A percentile compares a stretch with the other conserved stretches of the same genome.
Conservation (phyloP, 371 early-diverging fungal species). For the Smittium mucronatum region DNA sequence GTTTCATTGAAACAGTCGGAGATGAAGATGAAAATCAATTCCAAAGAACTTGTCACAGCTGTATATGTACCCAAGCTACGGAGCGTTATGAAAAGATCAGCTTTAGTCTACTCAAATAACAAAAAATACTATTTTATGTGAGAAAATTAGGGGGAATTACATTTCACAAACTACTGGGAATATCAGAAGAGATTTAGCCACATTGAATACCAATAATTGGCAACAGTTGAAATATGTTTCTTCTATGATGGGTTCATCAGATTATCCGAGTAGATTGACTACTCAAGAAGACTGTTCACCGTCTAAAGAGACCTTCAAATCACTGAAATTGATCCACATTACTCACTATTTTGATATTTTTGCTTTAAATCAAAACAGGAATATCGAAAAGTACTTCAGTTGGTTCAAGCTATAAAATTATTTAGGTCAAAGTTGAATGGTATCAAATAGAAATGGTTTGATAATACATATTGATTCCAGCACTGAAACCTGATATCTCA, state of each 20-base stretch:
- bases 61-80: not conserved
- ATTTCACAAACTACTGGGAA: not conserved
- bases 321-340: not conserved
- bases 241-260: not conserved
- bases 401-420: constrained; percentile 17
- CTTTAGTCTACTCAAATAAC: not conserved
- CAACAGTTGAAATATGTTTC: not conserved
- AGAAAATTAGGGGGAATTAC: not conserved
- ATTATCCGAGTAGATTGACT: not conserved
- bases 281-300: constrained; percentile 12
- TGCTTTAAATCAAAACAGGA: constrained; percentile 16
- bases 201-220: not conserved
- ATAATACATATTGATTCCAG: constrained; percentile 16
- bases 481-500: constrained; percentile 24
- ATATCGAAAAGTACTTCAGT: constrained; percentile 17
- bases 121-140: not conserved
- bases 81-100: not conserved
- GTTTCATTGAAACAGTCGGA: not conserved
- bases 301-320: not conserved
- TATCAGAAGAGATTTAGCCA: not conserved
- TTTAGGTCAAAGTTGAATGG: constrained; percentile 20
- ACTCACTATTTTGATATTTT: constrained; percentile 24
- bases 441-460: constrained; percentile 15
- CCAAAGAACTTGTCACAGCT: not conserved
- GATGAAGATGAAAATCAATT: not conserved